Evolutionary conservation across 106 monocot genomes (phyloP), one percentile per base, ranked within the genome.

Genomic region (Allium sativum): DNA sequence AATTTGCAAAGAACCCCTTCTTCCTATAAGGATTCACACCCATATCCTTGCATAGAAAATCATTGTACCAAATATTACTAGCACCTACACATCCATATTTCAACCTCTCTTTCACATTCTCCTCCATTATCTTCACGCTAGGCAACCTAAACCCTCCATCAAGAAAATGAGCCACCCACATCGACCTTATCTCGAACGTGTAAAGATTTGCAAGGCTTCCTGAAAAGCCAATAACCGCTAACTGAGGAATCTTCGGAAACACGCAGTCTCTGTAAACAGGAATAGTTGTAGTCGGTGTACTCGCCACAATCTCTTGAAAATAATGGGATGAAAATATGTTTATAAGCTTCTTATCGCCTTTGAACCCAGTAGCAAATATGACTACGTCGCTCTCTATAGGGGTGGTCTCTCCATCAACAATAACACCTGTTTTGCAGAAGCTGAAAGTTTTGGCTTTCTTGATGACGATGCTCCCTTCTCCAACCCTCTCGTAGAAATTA

Each of bases 201-300:
- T 61, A 76, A 12, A 92, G 44, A 44, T 83, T 92, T 0, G 78
- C 8, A 0, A 76, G 3, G 68, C 78, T 86, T 57, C 86, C 86
- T 0, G 83, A 86, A 48, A 80, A 86, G 0, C 91, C 91, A 12
- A 92, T 44, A 16, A 92, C 66, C 8, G 91, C 91, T 52, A 92
- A 52, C 59, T 87, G 86, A 9, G 86, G 83, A 9, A 92, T 83
- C 16, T 65, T 45, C 4, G 91, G 86, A 44, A 83, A 83, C 18
- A 92, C 76, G 70, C 74, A 78, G n/a, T 83, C 82, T 74, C 82
- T 85, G 43, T 82, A 91, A 12, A 86, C 80, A 54, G 85, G 77
- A 69, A 85, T 61, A 12, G 70, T 77, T 0, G 77, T 61, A 17
- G 62, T 57, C 48, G 65, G 21, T 19, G 85, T 62, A 0, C 82